Evolutionary conservation across 371 early-diverging fungal species (phyloP).

Genomic region (Cokeromyces recurvatus): DNA sequence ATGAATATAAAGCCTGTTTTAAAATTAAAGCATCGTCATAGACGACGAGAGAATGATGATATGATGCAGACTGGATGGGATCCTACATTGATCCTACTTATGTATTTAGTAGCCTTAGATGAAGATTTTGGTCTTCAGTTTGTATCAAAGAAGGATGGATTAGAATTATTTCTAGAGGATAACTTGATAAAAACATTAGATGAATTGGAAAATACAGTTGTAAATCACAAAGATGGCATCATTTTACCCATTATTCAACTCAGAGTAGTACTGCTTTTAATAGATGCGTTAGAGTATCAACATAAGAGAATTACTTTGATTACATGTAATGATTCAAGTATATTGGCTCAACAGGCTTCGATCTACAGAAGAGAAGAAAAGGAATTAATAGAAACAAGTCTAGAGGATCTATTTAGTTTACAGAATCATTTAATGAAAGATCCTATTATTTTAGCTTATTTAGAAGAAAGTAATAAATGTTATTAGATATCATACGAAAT

Average conservation of each 20-base stretch:
- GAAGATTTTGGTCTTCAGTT: slow-evolving; percentile 23
- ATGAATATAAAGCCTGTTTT: slow-evolving; percentile 8
- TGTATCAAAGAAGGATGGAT: too few species aligned
- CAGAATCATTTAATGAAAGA: slow-evolving; percentile 2
- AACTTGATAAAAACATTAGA: background rate
- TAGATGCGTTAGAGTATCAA: slow-evolving; percentile 21
- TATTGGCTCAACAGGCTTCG: slow-evolving; percentile 1
- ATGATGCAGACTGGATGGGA: slow-evolving; percentile 12
- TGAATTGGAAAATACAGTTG: slow-evolving; percentile 1
- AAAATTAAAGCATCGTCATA: background rate
- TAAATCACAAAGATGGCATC: background rate
- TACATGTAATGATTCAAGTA: background rate
- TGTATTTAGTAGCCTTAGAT: slow-evolving; percentile 27
- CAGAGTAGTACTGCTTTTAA: slow-evolving; percentile 18
- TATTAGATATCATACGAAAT: too few species aligned
- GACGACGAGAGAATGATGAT: background rate
- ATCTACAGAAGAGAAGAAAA: slow-evolving; percentile 13
- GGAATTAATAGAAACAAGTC: background rate
- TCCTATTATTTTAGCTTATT: background rate
- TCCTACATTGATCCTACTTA: slow-evolving; percentile 8
- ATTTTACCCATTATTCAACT: slow-evolving; percentile 20
- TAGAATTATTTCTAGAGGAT: background rate
- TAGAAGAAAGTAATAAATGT: too few species aligned
- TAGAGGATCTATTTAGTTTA: background rate
- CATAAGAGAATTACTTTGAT: background rate